A percentile compares a stretch with the other conserved stretches of the same genome.
Conservation (phyloP, 805 yeast species). For the Yamadazyma laniorum region DNA sequence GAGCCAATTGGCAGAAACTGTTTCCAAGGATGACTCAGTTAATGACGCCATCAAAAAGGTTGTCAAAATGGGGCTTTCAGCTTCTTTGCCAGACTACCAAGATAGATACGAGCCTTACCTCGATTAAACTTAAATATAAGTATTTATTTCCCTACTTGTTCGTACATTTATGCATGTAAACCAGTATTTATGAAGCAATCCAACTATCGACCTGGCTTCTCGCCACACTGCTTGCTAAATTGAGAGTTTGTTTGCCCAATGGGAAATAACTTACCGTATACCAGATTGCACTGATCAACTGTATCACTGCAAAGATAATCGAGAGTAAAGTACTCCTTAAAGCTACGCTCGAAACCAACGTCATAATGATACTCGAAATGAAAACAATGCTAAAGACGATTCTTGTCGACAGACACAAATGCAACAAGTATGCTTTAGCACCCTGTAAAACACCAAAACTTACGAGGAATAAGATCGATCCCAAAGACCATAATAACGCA, state of each 20-base stretch:
- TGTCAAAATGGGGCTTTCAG: conserved; percentile 33
- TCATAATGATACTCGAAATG: conserved; percentile 38
- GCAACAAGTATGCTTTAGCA: conserved; percentile 37
- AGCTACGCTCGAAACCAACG: conserved; percentile 35
- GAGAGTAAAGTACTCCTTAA: conserved; percentile 39
- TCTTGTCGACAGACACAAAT: conserved; percentile 42
- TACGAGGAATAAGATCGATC: conserved; percentile 44
- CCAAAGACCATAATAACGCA: conserved; percentile 48
- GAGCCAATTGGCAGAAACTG: conserved; percentile 27
- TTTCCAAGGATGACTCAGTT: conserved; percentile 35
- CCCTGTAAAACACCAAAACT: conserved; percentile 49
- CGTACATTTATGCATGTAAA: not conserved
- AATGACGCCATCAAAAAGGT: conserved; percentile 47
- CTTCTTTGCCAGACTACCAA: conserved; percentile 33
- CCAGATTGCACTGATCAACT: conserved; percentile 42
- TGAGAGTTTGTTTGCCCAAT: conserved; percentile 44
- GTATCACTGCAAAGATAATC: conserved; percentile 40
- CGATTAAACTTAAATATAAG: not conserved
- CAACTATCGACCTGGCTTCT: conserved; percentile 44
- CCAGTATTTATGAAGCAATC: conserved; percentile 30
- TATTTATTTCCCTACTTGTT: too few relatives aligned
- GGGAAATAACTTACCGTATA: conserved; percentile 48
- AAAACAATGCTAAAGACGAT: conserved; percentile 39
- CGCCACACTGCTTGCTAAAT: conserved; percentile 42
- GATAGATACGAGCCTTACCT: conserved; percentile 2